phyloP scores from a whole-genome alignment of 106 monocot species.

The Alisma plantagoaquatica region DNA sequence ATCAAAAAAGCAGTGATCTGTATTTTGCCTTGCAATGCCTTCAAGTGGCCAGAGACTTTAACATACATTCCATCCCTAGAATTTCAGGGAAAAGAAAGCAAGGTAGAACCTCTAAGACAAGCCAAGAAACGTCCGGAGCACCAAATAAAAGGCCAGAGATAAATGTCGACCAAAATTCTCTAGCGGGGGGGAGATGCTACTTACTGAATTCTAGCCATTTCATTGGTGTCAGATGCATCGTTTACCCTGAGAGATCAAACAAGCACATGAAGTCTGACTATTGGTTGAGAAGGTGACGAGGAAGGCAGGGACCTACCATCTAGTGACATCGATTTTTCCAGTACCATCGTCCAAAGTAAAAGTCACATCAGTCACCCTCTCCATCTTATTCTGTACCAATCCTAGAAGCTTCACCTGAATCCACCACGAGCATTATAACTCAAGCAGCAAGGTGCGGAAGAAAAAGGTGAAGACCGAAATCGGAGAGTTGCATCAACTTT shows the following conservation, averaged over 20 bases:
- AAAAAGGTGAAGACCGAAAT: no score
- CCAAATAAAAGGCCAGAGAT: no score
- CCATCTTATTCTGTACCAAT: constrained; percentile 60
- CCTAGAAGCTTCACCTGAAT: constrained; percentile 55
- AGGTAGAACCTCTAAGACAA: no score
- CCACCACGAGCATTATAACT: neutral
- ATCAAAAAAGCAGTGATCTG: constrained; percentile 50
- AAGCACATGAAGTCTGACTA: no score
- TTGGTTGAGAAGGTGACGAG: no score
- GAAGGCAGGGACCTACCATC: constrained; percentile 52
- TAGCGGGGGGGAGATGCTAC: no score
- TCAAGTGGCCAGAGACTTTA: constrained; percentile 42
- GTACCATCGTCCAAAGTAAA: constrained; percentile 84
- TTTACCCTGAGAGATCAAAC: constrained; percentile 44
- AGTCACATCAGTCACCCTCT: constrained; percentile 51
- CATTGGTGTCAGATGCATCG: constrained; percentile 45
- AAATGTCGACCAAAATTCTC: no score
- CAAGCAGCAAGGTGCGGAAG: no score
- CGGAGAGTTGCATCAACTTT: no score
- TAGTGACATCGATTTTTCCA: constrained; percentile 47
- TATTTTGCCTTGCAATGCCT: constrained; percentile 50
- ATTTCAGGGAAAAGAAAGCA: neutral
- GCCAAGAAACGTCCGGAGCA: no score
- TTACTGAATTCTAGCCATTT: constrained; percentile 49
- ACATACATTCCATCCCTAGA: constrained; percentile 75